Conservation (phyloP, 2,329 filamentous ascomycete genomes). For the Pseudofabraea citricarpa region DNA sequence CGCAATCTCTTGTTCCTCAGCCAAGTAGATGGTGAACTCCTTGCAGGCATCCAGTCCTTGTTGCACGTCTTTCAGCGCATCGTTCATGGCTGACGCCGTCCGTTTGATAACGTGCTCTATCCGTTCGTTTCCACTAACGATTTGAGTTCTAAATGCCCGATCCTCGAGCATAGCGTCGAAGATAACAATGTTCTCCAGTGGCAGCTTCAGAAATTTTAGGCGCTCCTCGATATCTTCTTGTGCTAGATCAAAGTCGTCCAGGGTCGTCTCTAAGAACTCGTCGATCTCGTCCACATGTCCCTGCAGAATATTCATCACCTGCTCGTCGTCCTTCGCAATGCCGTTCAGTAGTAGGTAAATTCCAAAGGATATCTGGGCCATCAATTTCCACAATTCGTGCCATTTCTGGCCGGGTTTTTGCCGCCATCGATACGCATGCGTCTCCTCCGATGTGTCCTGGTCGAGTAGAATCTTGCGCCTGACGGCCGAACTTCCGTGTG, state of each 20-base stretch:
- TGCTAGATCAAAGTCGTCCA: constrained; percentile 79
- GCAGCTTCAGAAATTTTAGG: constrained; percentile 74
- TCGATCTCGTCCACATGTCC: constrained; percentile 93
- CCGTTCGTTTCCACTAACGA: constrained; percentile 82
- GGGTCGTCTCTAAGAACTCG: constrained; percentile 78
- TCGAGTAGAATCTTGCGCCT: constrained; percentile 66
- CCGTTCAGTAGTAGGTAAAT: constrained; percentile 81
- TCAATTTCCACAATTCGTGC: constrained; percentile 84
- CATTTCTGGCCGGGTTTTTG: constrained; percentile 70
- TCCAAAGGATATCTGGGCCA: constrained; percentile 90
- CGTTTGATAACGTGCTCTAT: constrained; percentile 86
- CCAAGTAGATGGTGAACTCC: constrained; percentile 73
- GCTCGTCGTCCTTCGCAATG: constrained; percentile 81
- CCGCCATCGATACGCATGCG: constrained; percentile 72
- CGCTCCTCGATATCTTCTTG: constrained; percentile 75
- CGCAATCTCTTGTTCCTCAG: constrained; percentile 55
- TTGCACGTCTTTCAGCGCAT: constrained; percentile 72
- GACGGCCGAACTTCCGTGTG: constrained; percentile 50
- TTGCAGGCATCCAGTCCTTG: constrained; percentile 73
- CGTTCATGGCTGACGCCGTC: constrained; percentile 70
- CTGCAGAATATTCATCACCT: constrained; percentile 86
- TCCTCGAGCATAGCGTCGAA: constrained; percentile 90
- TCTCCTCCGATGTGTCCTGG: constrained; percentile 60
- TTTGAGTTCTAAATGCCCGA: constrained; percentile 72
- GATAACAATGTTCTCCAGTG: constrained; percentile 74